These are phyloP conservation scores for Tilletia setariae DNA, from an alignment of 1,284 basidiomycete genomes.

Conservation along the genomic window DNA sequence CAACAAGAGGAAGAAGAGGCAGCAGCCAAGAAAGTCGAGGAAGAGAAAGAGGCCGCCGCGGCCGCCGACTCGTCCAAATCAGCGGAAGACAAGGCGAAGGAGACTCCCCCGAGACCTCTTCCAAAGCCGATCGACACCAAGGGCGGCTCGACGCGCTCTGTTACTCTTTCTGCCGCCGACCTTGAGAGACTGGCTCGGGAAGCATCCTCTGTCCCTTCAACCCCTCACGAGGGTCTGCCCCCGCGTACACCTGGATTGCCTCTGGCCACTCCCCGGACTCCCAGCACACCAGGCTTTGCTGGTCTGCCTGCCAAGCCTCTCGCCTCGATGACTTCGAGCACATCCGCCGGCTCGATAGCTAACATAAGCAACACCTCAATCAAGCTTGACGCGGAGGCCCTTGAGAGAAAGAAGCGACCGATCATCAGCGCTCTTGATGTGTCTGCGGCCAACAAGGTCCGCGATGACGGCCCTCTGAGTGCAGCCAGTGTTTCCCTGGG, in stretches of 20 bases:
- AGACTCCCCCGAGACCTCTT: slow-evolving; percentile 21
- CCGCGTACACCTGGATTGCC: slow-evolving; percentile 39
- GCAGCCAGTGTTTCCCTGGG: slow-evolving; percentile 38
- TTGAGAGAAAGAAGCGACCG: slow-evolving; percentile 44
- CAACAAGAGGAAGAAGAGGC: slow-evolving; percentile 30
- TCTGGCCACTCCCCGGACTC: slow-evolving; percentile 39
- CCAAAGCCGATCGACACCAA: slow-evolving; percentile 22
- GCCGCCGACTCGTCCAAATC: slow-evolving; percentile 13
- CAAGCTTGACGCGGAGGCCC: slow-evolving; percentile 44
- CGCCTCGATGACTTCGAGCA: slow-evolving; percentile 27
- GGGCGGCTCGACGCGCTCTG: neutral
- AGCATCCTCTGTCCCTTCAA: slow-evolving; percentile 46
- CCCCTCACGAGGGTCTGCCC: slow-evolving; percentile 31
- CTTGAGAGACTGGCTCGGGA: slow-evolving; percentile 48
- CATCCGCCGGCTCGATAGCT: slow-evolving; percentile 6
- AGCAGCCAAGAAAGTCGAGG: slow-evolving; percentile 25
- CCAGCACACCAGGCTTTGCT: slow-evolving; percentile 47
- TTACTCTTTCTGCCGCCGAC: slow-evolving; percentile 30
- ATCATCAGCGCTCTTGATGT: slow-evolving; percentile 17
- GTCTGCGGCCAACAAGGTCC: slow-evolving; percentile 12
- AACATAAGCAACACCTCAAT: slow-evolving; percentile 25
- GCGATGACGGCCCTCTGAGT: slow-evolving; percentile 30
- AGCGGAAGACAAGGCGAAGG: slow-evolving; percentile 9
- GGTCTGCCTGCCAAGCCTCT: slow-evolving; percentile 48
- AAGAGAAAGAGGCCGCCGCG: slow-evolving; percentile 19